phyloP scores from a whole-genome alignment of 1,284 basidiomycete genomes.

The Volvariella surrecta region DNA sequence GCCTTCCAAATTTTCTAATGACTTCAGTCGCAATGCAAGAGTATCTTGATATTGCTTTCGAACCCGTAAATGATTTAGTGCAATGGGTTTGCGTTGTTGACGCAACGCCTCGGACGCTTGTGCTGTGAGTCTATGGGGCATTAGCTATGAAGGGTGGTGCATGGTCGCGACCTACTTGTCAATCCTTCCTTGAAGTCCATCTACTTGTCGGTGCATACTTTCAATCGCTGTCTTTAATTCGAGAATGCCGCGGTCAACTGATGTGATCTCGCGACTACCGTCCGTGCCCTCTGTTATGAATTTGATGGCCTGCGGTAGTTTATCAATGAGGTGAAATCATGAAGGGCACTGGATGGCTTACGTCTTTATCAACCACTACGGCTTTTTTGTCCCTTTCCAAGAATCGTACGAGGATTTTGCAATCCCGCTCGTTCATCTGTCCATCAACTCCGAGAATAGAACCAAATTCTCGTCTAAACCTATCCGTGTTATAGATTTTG shows the following conservation, averaged over 20 bases:
- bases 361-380: slow-evolving; percentile 57
- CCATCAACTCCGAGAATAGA: slow-evolving; percentile 31
- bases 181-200: slow-evolving; percentile 58
- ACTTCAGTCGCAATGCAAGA: slow-evolving; percentile 64
- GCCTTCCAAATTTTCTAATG: slow-evolving; percentile 65
- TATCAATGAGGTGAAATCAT: neutral
- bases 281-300: slow-evolving; percentile 31
- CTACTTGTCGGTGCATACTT: slow-evolving; percentile 60
- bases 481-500: slow-evolving; percentile 51
- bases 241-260: slow-evolving; percentile 67
- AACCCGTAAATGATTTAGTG: slow-evolving; percentile 69
- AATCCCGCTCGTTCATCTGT: slow-evolving; percentile 48
- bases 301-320: slow-evolving; percentile 56
- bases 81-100: slow-evolving; percentile 64
- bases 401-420: slow-evolving; percentile 66
- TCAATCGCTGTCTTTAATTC: slow-evolving; percentile 63
- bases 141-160: too few species aligned
- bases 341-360: slow-evolving; percentile 25
- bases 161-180: slow-evolving; percentile 38
- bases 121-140: neutral
- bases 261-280: slow-evolving; percentile 35
- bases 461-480: slow-evolving; percentile 57
- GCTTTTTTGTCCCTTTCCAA: slow-evolving; percentile 68
- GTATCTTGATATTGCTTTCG: slow-evolving; percentile 78
- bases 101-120: slow-evolving; percentile 52